phyloP scores from a whole-genome alignment of 345 rosid species.

The Hevea brasiliensis region DNA sequence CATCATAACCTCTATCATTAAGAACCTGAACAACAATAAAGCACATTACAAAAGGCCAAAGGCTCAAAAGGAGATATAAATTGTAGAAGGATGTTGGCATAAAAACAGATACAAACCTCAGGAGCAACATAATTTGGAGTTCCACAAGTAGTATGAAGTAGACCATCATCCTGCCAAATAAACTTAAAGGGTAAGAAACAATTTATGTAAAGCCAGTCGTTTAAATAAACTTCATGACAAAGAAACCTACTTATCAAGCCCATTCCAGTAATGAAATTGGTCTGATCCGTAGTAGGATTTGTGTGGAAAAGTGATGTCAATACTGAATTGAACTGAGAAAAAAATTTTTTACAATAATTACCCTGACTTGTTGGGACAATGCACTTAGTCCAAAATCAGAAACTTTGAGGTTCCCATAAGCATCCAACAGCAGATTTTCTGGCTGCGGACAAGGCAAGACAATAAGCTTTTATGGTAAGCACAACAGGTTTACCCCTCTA shows the following conservation, averaged over 20 bases:
- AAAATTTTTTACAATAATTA: conserved; percentile 30
- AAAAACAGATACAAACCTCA: conserved; percentile 57
- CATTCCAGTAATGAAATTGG: neutral
- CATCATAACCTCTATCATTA: conserved; percentile 91
- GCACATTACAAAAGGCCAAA: neutral
- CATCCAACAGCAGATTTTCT: conserved; percentile 84
- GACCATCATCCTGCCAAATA: conserved; percentile 78
- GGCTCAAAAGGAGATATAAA: neutral
- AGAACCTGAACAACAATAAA: conserved; percentile 63
- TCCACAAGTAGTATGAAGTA: conserved; percentile 93
- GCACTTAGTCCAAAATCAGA: conserved; percentile 99
- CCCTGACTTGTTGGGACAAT: conserved; percentile 93
- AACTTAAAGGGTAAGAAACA: conserved; percentile 21
- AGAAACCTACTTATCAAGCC: neutral
- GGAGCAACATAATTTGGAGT: conserved; percentile 99
- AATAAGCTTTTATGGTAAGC: conserved; percentile 7
- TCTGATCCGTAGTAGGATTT: neutral
- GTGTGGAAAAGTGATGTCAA: neutral
- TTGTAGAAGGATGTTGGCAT: neutral
- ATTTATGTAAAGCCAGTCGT: neutral
- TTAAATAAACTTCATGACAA: neutral
- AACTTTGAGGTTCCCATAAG: conserved; percentile 83
- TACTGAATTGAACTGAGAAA: neutral
- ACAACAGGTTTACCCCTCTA: neutral
- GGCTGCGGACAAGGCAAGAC: conserved; percentile 50